Evolutionary conservation across 441 rosid species (phyloP).

Genomic region (Dalechampia spathulata): DNA sequence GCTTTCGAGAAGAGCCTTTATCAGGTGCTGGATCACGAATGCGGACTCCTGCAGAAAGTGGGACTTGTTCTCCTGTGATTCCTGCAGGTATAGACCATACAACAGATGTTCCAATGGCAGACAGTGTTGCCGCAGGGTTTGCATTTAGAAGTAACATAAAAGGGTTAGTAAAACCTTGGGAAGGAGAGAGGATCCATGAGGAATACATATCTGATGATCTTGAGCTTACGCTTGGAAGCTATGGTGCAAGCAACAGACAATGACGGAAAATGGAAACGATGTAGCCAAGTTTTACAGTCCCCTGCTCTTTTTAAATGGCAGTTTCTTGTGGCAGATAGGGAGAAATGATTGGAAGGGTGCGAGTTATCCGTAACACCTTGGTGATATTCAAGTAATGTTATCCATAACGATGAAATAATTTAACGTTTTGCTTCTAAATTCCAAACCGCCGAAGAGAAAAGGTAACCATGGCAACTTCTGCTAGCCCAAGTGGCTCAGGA

Average conservation of each 20-base stretch:
- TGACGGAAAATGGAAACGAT: too few species aligned
- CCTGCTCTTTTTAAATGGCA: too few species aligned
- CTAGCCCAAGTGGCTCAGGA: too few species aligned
- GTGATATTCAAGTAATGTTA: too few species aligned
- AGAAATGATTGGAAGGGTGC: too few species aligned
- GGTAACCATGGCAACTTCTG: too few species aligned
- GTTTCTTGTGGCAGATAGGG: too few species aligned
- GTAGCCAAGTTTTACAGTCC: too few species aligned
- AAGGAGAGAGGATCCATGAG: slow-evolving; percentile 94
- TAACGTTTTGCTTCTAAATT: too few species aligned
- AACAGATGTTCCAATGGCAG: slow-evolving; percentile 79
- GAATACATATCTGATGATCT: slow-evolving; percentile 85
- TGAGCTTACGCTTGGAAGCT: slow-evolving; percentile 85
- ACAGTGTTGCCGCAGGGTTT: slow-evolving; percentile 70
- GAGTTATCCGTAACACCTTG: too few species aligned
- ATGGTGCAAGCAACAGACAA: slow-evolving; percentile 69
- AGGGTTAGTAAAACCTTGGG: slow-evolving; percentile 90
- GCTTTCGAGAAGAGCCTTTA: slow-evolving; percentile 45
- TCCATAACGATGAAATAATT: too few species aligned
- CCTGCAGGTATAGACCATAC: slow-evolving; percentile 62
- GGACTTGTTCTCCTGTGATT: slow-evolving; percentile 82
- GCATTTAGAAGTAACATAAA: slow-evolving; percentile 60
- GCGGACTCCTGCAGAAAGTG: slow-evolving; percentile 96
- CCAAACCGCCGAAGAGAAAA: too few species aligned
- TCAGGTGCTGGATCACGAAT: slow-evolving; percentile 63